phyloP scores from a whole-genome alignment of 179 eudicot genomes.

The Beta lomatogona region DNA sequence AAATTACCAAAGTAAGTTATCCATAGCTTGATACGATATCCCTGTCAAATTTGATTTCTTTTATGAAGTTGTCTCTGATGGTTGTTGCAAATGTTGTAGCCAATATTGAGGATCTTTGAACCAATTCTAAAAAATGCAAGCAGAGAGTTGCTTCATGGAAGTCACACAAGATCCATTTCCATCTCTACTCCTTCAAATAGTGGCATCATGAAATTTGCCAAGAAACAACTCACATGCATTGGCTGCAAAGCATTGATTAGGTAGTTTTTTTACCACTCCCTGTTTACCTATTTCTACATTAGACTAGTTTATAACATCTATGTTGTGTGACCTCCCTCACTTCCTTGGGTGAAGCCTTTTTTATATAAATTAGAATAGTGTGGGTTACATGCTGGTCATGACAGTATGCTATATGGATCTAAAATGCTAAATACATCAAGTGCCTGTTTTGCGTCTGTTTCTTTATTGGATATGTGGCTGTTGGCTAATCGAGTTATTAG shows the following conservation, averaged over 20 bases:
- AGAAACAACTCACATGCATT: slow-evolving; percentile 87
- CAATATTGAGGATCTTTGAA: slow-evolving; percentile 94
- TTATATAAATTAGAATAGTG: not conserved
- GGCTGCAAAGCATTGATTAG: slow-evolving; percentile 95
- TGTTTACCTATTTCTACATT: not conserved
- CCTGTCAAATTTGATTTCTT: not conserved
- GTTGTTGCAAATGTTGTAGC: slow-evolving; percentile 56
- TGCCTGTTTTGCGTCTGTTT: not conserved
- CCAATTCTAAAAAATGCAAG: slow-evolving; percentile 93
- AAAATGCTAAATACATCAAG: not conserved
- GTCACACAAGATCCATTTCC: slow-evolving; percentile 93
- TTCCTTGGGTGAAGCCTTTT: not conserved
- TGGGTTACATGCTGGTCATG: slow-evolving; percentile 7
- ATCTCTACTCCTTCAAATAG: slow-evolving; percentile 92
- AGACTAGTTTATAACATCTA: slow-evolving; percentile 3
- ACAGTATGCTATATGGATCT: not conserved
- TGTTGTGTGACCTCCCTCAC: not conserved
- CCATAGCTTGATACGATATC: slow-evolving; percentile 11
- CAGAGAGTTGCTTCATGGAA: slow-evolving; percentile 87
- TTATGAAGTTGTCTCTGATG: slow-evolving; percentile 25
- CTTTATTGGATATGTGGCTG: not conserved
- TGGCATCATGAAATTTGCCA: slow-evolving; percentile 97
- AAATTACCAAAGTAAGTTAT: slow-evolving; percentile 81
- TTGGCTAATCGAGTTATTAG: not conserved
- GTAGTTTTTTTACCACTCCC: slow-evolving; percentile 35